phyloP scores from a whole-genome alignment of 2,329 filamentous ascomycete species.

The Scedosporium aurantiacum region DNA sequence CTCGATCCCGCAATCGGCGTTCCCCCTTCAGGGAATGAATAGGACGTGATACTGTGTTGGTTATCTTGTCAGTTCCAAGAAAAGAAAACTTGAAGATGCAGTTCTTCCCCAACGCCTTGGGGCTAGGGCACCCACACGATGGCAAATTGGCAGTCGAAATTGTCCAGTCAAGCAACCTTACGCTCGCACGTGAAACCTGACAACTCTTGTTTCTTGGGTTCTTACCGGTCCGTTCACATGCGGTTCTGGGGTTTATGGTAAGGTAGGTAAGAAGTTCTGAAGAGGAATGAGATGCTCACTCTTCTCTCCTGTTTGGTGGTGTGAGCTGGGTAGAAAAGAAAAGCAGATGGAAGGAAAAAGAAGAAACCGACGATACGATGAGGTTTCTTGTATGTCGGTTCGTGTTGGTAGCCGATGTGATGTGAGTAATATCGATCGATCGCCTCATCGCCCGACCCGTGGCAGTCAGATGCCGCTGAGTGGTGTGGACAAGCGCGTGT shows the following conservation, averaged over 20 bases:
- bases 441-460: neutral
- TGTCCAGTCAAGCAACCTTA: neutral
- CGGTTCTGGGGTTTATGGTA: neutral
- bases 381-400: neutral
- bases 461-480: neutral
- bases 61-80: neutral
- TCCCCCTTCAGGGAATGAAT: too few relatives aligned
- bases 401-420: neutral
- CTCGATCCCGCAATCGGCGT: too few relatives aligned
- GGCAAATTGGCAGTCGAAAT: neutral
- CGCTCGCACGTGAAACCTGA: neutral
- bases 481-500: neutral
- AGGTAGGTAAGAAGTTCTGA: neutral
- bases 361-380: neutral
- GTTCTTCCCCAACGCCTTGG: neutral
- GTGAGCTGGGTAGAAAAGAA: too few relatives aligned
- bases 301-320: too few relatives aligned
- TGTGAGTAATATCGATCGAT: constrained; percentile 1
- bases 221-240: too few relatives aligned
- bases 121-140: neutral
- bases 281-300: too few relatives aligned
- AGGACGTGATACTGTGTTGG: too few relatives aligned
- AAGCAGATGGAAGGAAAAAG: too few relatives aligned
- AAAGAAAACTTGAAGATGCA: neutral
- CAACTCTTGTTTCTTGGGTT: neutral